Evolutionary conservation across 2,329 filamentous ascomycete genomes (phyloP), one percentile per base, ranked within the genome.

Genomic region (Immersiporthe knoxdaviesiana): DNA sequence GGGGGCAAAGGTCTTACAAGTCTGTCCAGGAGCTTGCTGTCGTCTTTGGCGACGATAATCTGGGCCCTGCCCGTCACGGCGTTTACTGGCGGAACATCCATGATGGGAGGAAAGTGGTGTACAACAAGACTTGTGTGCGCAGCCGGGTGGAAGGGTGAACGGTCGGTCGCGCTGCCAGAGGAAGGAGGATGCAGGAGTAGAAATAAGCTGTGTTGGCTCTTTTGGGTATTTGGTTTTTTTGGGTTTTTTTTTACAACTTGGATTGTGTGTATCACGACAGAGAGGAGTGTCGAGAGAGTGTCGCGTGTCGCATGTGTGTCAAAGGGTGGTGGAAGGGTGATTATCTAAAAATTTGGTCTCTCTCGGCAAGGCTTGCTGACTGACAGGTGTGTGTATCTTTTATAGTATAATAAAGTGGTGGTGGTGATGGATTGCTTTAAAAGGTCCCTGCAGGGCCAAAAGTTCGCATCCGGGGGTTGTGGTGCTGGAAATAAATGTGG

Each of bases 11-110:
- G 68, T 81, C 85, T 83, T 84, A 90, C 88, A 81, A 90, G 81
- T 76, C 84, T 85, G 73, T 87, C 85, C 82, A 90, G 84, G 74
- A 78, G 81, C 71, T 81, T 81, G 72, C 81, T 84, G 78, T 84
- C 83, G 65, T 84, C 81, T 72, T 82, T 77, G 73, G 86, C 83
- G 76, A 84, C 81, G 75, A 90, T 84, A 73, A 88, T 79, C 75
- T 87, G 87, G 75, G 86, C 86, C 80, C 84, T 85, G 78, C 85
- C 85, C 72, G 84, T 84, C 65, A 79, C 77, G 69, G 79, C 76
- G 77, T 81, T 78, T 79, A 81, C 81, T 72, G 76, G 78, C 72
- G 74, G 68, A 68, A 70, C 72, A 63, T 70, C 63, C 67, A 66
- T 65, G 24, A 32, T 65, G 47, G 35, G n/a, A 44, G 21, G 59